Percentiles rank a stretch among this genome's conserved stretches.
Conservation (phyloP, 2,329 filamentous ascomycete species). For the Orbilia ellipsospora region DNA sequence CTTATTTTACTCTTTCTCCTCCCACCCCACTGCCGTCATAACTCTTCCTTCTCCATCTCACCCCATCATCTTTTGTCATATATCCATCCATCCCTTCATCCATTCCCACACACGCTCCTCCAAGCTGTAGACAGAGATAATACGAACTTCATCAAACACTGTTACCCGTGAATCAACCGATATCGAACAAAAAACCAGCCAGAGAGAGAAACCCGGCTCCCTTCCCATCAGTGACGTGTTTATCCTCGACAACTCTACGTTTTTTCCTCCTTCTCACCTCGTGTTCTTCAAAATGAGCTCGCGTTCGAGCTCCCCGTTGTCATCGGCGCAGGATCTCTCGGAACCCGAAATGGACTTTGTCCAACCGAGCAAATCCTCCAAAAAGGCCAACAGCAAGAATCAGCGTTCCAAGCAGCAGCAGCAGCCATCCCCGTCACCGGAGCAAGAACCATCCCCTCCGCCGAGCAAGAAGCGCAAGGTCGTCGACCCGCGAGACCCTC, state of each 20-base stretch:
- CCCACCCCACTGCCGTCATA: constrained; percentile 53
- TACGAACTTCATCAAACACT: constrained; percentile 2
- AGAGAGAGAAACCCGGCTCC: not conserved
- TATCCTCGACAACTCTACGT: not conserved
- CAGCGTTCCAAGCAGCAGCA: constrained; percentile 15
- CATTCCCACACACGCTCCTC: not conserved
- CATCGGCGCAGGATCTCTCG: constrained; percentile 49
- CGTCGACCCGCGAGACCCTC: constrained; percentile 48
- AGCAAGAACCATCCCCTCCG: constrained; percentile 25
- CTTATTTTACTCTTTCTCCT: constrained; percentile 29
- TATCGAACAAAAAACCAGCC: no score
- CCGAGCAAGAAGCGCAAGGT: constrained; percentile 51
- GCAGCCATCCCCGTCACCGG: constrained; percentile 25
- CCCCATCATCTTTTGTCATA: constrained; percentile 3
- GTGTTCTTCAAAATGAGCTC: constrained; percentile 36
- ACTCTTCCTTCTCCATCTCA: constrained; percentile 11
- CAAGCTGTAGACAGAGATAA: not conserved
- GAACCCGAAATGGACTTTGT: constrained; percentile 48
- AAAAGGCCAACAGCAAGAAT: constrained; percentile 28
- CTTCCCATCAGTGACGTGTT: constrained; percentile 38
- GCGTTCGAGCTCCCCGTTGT: constrained; percentile 53
- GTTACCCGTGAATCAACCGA: no score
- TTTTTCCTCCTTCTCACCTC: not conserved
- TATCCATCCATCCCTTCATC: not conserved
- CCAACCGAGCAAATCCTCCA: constrained; percentile 30